Base-by-base conservation (phyloP, 2,329 filamentous ascomycete genomes). In the Alternaria dauci region DNA sequence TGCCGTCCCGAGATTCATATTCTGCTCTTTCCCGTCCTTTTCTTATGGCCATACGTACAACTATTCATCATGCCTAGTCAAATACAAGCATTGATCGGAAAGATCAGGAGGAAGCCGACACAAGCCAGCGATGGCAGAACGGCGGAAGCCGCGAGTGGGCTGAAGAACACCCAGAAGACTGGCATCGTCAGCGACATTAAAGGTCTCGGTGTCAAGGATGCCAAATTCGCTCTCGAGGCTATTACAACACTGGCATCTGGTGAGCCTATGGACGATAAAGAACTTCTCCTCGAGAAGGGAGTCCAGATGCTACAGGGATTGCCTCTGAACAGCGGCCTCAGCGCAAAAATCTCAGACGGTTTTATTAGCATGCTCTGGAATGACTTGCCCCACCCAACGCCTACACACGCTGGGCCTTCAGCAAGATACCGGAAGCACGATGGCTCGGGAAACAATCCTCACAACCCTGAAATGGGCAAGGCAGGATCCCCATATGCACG, bases 221-320 rank as follows among this genome's bases (percentile, higher is more conserved):
- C 71, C 39, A 70, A 63, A 62, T 77, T 71, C 58, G 61, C 78
- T 38, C 70, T 77, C 82, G 90, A 92, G 66, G 73, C 90, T 44
- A 80, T 92, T 58, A 84, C 85, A 55, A 83, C 81, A 62, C 88
- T 91, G 77, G 76, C 88, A 32, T 89, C 86, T 67, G 88, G 90
- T 1, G 84, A 86, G 48, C 81, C 89, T 11, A 78, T 87, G 5
- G 89, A 94, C 69, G 92, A 94, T 80, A 77, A 77, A 52, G 72
- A 74, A 7, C 63, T 71, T 8, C 52, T 77, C 38, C 70, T 77
- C 16, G 84, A 86, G 64, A 74, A 85, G 73, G 84, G 82, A 18
- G 83, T 86, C 2, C 71, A 81, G 12, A 84, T 86, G 81, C 78
- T 86, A 20, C 83, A 85, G 62, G 73, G 76, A 1, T 71, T 85